phyloP scores from a whole-genome alignment of 2,329 filamentous ascomycete species.

The Cordyceps sp. region DNA sequence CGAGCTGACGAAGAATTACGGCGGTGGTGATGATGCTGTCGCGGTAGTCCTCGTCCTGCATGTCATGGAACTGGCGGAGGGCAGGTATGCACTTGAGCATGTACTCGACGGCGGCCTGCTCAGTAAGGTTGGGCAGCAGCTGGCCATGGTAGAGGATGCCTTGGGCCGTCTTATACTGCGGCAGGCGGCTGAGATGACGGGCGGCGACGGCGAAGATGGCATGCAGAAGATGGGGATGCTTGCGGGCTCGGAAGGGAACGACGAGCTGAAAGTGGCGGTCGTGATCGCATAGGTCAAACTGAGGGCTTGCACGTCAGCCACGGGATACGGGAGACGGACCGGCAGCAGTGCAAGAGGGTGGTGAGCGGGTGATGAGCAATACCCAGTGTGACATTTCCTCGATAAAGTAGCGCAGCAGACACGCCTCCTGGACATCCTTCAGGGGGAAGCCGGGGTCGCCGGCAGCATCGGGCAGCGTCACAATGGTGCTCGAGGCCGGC shows the following conservation, averaged over 20 bases:
- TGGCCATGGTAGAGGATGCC: slow-evolving; percentile 22
- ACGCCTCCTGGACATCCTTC: slow-evolving; percentile 18
- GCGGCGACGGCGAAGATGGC: slow-evolving; percentile 23
- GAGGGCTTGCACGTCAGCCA: slow-evolving; percentile 3
- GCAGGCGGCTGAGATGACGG: slow-evolving; percentile 20
- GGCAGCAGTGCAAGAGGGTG: no score
- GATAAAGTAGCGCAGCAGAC: slow-evolving; percentile 20
- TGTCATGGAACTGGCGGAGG: slow-evolving; percentile 18
- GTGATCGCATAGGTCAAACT: slow-evolving; percentile 24
- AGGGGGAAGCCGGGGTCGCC: slow-evolving; percentile 12
- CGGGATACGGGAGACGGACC: no score
- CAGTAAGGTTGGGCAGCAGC: slow-evolving; percentile 15
- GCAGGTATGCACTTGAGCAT: slow-evolving; percentile 23
- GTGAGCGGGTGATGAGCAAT: background rate
- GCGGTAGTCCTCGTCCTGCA: slow-evolving; percentile 19
- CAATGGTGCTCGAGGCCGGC: background rate
- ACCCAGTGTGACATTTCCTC: slow-evolving; percentile 24
- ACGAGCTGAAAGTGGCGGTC: slow-evolving; percentile 21
- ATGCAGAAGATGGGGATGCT: slow-evolving; percentile 20
- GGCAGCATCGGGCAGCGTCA: background rate
- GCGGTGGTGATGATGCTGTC: slow-evolving; percentile 23
- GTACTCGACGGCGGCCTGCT: slow-evolving; percentile 22
- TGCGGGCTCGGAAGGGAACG: slow-evolving; percentile 16
- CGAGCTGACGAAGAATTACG: slow-evolving; percentile 22
- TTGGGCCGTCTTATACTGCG: slow-evolving; percentile 17